Percentiles rank a stretch among this genome's conserved stretches.
phyloP scores from a whole-genome alignment of 306 rosid genomes.

The Oxytropis ochrocephala region DNA sequence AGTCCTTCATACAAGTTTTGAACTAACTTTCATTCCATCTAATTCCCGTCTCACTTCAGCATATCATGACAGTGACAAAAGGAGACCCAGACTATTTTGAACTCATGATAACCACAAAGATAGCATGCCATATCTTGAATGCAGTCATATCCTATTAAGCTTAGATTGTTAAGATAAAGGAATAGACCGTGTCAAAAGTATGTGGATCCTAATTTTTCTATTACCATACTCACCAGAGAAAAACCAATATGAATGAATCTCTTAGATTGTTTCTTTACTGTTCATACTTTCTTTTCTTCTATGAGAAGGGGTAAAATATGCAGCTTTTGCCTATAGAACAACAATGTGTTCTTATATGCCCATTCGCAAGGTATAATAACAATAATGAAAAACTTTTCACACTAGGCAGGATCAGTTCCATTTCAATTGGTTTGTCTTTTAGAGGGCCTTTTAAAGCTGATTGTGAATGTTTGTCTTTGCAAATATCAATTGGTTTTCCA shows the following conservation, averaged over 20 bases:
- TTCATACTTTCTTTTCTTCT: neutral
- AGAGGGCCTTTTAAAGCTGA: too few relatives aligned
- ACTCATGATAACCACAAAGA: too few relatives aligned
- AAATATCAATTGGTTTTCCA: too few relatives aligned
- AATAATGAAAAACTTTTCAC: neutral
- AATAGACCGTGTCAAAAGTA: neutral
- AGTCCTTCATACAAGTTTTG: constrained; percentile 3
- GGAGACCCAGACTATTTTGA: too few relatives aligned
- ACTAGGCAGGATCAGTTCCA: neutral
- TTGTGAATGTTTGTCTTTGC: too few relatives aligned
- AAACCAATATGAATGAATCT: neutral
- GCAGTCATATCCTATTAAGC: constrained; percentile 21
- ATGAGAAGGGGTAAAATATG: neutral
- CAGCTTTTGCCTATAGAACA: neutral
- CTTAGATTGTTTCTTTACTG: neutral
- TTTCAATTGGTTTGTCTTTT: too few relatives aligned
- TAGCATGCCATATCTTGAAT: constrained; percentile 15
- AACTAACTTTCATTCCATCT: constrained; percentile 6
- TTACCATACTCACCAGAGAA: neutral
- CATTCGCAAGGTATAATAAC: neutral
- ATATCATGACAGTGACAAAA: too few relatives aligned
- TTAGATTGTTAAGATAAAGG: neutral
- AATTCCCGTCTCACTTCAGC: neutral
- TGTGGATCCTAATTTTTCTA: neutral
- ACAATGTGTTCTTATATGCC: neutral